Evolutionary conservation across 768 basidiomycete genomes (phyloP).

Genomic region (Auriscalpium microsporum): DNA sequence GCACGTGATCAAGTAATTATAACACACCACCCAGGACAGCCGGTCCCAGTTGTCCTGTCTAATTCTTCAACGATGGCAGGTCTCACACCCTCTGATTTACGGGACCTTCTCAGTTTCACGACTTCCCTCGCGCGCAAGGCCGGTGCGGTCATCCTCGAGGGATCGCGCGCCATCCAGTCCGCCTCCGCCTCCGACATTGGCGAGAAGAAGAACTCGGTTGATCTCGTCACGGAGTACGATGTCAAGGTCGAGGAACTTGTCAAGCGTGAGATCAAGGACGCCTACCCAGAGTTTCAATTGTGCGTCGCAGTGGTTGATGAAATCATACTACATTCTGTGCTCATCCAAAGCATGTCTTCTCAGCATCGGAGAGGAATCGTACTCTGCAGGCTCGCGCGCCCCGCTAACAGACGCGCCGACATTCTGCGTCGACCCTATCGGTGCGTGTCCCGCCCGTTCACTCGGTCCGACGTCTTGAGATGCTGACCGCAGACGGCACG

Average conservation of each 20-base stretch:
- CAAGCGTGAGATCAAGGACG: conserved; percentile 49
- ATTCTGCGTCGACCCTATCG: conserved; percentile 95
- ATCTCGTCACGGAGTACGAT: conserved; percentile 93
- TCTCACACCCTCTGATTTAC: conserved; percentile 38
- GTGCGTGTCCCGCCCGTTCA: conserved; percentile 27
- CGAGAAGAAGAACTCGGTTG: conserved; percentile 91
- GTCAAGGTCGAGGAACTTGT: conserved; percentile 85
- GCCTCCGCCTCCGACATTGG: conserved; percentile 44
- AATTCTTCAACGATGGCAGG: conserved; percentile 1
- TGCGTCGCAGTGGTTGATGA: conserved; percentile 28
- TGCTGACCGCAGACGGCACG: conserved; percentile 54
- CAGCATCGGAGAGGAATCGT: conserved; percentile 94
- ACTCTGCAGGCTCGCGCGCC: conserved; percentile 60
- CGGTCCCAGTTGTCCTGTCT: too few relatives aligned
- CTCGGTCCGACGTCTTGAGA: neutral
- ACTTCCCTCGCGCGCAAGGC: conserved; percentile 64
- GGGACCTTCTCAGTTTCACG: conserved; percentile 59
- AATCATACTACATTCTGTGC: neutral
- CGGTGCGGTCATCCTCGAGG: conserved; percentile 67
- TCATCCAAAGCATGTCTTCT: neutral
- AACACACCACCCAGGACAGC: too few relatives aligned
- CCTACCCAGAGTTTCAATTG: conserved; percentile 79
- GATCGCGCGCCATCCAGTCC: conserved; percentile 63
- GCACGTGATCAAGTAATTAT: too few relatives aligned
- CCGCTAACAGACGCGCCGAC: conserved; percentile 83